phyloP scores from a whole-genome alignment of 78 protist species.

The Dictyostelium citrinum region DNA sequence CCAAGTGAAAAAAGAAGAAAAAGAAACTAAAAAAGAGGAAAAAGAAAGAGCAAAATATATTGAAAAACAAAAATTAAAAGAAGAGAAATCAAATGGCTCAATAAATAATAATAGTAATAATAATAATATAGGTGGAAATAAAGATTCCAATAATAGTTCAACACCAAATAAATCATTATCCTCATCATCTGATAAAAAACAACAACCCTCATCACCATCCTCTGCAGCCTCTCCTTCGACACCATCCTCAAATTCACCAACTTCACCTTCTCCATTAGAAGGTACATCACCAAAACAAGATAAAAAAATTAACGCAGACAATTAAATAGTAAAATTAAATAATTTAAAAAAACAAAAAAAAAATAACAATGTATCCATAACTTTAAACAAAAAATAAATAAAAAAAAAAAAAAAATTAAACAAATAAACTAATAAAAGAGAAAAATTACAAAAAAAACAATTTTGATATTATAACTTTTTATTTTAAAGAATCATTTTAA shows the following conservation, averaged over 20 bases:
- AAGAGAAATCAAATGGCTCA: background rate
- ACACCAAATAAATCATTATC: background rate
- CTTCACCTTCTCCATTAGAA: slow-evolving; percentile 12
- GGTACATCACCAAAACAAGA: background rate
- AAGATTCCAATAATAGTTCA: background rate
- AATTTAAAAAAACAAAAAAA: background rate
- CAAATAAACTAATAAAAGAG: background rate
- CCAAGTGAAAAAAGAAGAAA: slow-evolving; percentile 66
- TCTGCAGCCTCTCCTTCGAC: background rate
- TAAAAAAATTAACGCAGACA: background rate
- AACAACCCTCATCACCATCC: background rate
- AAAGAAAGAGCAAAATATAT: slow-evolving; percentile 46
- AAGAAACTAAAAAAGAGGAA: slow-evolving; percentile 32
- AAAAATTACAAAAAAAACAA: no score
- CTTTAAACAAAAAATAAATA: background rate
- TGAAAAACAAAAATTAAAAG: slow-evolving; percentile 21
- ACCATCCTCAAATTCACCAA: background rate
- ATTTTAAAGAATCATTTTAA: background rate
- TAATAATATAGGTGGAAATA: background rate
- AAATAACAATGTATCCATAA: background rate
- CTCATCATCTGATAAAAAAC: background rate
- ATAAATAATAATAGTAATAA: background rate
- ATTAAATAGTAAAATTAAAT: background rate
- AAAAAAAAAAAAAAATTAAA: background rate
- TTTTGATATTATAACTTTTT: background rate